Conservation (phyloP, 768 basidiomycete species). For the Leccinum pellstonianum region DNA sequence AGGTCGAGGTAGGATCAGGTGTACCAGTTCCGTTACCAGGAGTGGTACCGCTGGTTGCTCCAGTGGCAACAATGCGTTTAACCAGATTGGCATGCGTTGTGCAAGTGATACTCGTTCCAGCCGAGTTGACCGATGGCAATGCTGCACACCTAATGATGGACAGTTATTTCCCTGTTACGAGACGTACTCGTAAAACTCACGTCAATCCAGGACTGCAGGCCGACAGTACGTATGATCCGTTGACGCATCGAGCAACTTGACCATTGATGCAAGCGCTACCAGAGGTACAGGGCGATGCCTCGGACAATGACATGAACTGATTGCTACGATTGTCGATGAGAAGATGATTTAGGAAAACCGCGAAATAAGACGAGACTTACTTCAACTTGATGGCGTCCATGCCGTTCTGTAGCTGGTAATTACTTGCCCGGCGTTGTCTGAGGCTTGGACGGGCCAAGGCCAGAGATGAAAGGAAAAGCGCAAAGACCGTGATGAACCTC, state of each 20-base stretch:
- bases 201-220: conserved; percentile 18
- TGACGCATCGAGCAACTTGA: conserved; percentile 57
- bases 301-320: conserved; percentile 17
- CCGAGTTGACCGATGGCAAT: conserved; percentile 47
- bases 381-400: conserved; percentile 42
- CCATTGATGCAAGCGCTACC: conserved; percentile 49
- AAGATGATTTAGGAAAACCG: not conserved
- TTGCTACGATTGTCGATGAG: conserved; percentile 19
- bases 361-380: conserved; percentile 27
- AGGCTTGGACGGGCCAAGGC: conserved; percentile 38
- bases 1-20: conserved; percentile 16
- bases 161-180: not conserved
- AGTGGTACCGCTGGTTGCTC: conserved; percentile 22
- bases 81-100: conserved; percentile 47
- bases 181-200: conserved; percentile 8
- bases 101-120: conserved; percentile 54
- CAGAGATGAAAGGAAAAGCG: conserved; percentile 26
- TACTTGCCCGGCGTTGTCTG: conserved; percentile 25
- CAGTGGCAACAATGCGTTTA: conserved; percentile 44
- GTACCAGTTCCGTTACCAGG: conserved; percentile 16
- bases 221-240: conserved; percentile 36
- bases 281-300: conserved; percentile 36
- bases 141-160: conserved; percentile 32
- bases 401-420: conserved; percentile 39
- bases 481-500: conserved; percentile 41